phyloP scores from a whole-genome alignment of 1,139 yeast genomes.

The Hemisphaericaspora xylofermentans region DNA sequence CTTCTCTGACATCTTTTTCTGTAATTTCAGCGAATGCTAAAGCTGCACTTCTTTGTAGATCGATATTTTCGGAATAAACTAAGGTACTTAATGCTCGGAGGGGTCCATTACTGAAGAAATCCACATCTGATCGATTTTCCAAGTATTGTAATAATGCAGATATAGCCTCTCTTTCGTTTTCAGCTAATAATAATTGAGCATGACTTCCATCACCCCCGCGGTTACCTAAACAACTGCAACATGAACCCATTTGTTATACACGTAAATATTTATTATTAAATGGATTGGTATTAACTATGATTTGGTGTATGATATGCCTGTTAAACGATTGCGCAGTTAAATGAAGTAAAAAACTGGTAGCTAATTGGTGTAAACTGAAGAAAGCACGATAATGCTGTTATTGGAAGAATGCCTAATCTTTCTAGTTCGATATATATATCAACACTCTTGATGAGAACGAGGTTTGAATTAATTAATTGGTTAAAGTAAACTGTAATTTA shows the following conservation, averaged over 20 bases:
- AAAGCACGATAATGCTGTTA: too few relatives aligned
- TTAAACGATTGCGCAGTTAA: neutral
- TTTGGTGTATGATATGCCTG: neutral
- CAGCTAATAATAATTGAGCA: slow-evolving; percentile 84
- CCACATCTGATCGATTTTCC: slow-evolving; percentile 82
- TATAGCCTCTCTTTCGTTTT: slow-evolving; percentile 95
- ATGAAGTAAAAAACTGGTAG: too few relatives aligned
- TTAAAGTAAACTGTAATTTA: too few relatives aligned
- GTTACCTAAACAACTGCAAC: slow-evolving; percentile 59
- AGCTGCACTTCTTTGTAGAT: slow-evolving; percentile 95
- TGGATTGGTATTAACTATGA: too few relatives aligned
- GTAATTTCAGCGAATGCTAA: slow-evolving; percentile 98
- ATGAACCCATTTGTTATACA: slow-evolving; percentile 53
- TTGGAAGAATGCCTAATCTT: too few relatives aligned
- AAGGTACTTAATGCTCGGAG: slow-evolving; percentile 86
- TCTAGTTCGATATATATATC: too few relatives aligned
- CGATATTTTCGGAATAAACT: slow-evolving; percentile 92
- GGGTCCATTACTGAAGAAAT: slow-evolving; percentile 90
- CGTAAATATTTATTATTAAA: neutral
- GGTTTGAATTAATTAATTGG: too few relatives aligned
- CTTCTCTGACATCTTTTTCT: slow-evolving; percentile 91
- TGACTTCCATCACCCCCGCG: slow-evolving; percentile 47
- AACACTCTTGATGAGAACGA: too few relatives aligned
- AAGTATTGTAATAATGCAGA: slow-evolving; percentile 83
- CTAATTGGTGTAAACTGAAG: too few relatives aligned